phyloP scores from a whole-genome alignment of 192 early-diverging fungal species.

The Neocallimastix lanati region DNA sequence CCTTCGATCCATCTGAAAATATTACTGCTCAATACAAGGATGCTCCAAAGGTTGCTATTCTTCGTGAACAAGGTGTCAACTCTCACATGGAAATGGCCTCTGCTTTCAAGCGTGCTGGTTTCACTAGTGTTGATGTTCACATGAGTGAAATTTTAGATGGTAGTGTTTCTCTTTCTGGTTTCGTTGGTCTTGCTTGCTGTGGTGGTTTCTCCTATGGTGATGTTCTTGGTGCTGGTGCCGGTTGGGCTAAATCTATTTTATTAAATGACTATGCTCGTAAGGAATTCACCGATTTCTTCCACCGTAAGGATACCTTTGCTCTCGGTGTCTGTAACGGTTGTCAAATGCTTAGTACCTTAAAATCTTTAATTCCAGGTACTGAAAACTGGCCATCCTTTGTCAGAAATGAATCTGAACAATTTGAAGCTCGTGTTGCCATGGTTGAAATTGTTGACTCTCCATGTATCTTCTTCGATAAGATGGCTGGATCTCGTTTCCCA shows the following conservation, averaged over 20 bases:
- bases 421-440: slow-evolving; percentile 76
- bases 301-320: slow-evolving; percentile 77
- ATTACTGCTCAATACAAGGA: slow-evolving; percentile 10
- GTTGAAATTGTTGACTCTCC: slow-evolving; percentile 38
- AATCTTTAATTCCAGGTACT: slow-evolving; percentile 70
- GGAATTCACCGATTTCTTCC: slow-evolving; percentile 69
- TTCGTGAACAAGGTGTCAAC: slow-evolving; percentile 98
- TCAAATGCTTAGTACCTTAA: slow-evolving; percentile 82
- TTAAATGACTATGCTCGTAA: slow-evolving; percentile 44
- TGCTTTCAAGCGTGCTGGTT: slow-evolving; percentile 86
- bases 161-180: slow-evolving; percentile 38
- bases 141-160: slow-evolving; percentile 83
- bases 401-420: slow-evolving; percentile 83
- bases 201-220: slow-evolving; percentile 99
- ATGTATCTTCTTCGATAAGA: slow-evolving; percentile 72
- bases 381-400: slow-evolving; percentile 81
- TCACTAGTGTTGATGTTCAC: slow-evolving; percentile 87
- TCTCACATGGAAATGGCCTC: slow-evolving; percentile 86
- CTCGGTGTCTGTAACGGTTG: slow-evolving; percentile 98
- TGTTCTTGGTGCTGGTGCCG: slow-evolving; percentile 93
- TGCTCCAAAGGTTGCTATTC: slow-evolving; percentile 70
- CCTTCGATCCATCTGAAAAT: slow-evolving; percentile 50
- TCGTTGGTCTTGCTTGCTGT: slow-evolving; percentile 78
- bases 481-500: slow-evolving; percentile 75
- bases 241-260: slow-evolving; percentile 89